phyloP scores from a whole-genome alignment of 2,329 filamentous ascomycete genomes.

The Monosporascus sp. region DNA sequence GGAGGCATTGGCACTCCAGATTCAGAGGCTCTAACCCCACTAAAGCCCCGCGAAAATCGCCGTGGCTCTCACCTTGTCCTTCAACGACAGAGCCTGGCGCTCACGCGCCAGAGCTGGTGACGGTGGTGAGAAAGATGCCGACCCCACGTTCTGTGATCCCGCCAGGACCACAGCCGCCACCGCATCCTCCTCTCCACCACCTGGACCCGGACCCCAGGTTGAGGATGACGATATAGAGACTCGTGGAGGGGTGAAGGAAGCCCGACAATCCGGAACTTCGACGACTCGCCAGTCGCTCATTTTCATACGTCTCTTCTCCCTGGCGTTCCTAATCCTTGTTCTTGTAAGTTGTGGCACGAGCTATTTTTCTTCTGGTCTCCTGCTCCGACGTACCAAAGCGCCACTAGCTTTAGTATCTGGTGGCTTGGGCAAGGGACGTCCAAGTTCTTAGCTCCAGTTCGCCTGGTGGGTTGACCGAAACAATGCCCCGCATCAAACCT shows the following conservation, averaged over 20 bases:
- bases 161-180: neutral
- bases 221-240: constrained; percentile 4
- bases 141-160: neutral
- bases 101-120: constrained; percentile 22
- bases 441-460: neutral
- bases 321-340: constrained; percentile 18
- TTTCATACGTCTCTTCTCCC: constrained; percentile 18
- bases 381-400: constrained; percentile 4
- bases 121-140: neutral
- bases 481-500: neutral
- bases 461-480: neutral
- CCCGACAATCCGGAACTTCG: constrained; percentile 8
- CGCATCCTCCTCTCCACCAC: constrained; percentile 1
- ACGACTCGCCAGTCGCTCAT: constrained; percentile 8
- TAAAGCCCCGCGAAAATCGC: constrained; percentile 29
- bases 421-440: neutral
- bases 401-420: neutral
- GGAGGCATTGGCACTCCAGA: constrained; percentile 13
- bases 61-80: constrained; percentile 21
- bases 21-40: constrained; percentile 18
- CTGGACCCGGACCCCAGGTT: neutral
- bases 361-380: constrained; percentile 13
- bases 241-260: constrained; percentile 4
- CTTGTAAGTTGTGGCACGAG: constrained; percentile 19
- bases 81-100: constrained; percentile 22